Evolutionary conservation across 345 rosid species (phyloP), one percentile per base, ranked within the genome.

Genomic region (Turritis glabra): DNA sequence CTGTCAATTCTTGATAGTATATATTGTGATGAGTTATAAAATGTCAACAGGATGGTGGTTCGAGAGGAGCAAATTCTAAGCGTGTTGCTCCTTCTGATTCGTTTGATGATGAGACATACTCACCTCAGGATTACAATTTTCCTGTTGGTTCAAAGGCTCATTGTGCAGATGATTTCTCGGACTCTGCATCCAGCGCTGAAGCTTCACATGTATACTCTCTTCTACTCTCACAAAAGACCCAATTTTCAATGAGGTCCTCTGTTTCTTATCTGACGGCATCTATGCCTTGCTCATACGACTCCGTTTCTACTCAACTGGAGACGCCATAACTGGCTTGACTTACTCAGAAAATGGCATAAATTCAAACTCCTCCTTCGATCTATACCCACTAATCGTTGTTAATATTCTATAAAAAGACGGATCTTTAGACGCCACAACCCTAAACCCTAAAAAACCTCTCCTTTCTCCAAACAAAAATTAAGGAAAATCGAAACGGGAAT

Each of bases 111-210:
- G 84, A 81, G 52, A 66, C 52, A 17, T 73, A 68, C 73, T 85
- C 85, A 21, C 83, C 90, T 18, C 90, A 62, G 62, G 86, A 80
- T 81, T 78, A 57, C 21, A 73, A 23, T 56, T 40, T 46, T 71
- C 59, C 61, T 56, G 71, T 27, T 79, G 72, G 62, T 40, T 74
- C 61, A 12, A 51, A 48, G 69, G 73, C 50, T 64, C 47, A 57
- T 33, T 51, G 63, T 29, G 84, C 76, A 64, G 83, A 81, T 66
- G 83, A 74, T 64, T 79, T 80, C 18, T 73, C 85, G 22, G 88
- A 87, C 79, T 86, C 89, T 0, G 79, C 85, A 55, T 81, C n/a
- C n/a, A 60, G 85, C 76, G 81, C 86, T 7, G 86, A 85, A 65
- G 79, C 83, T 64, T 83, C 88, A 17, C 40, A 60, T 61, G 68